phyloP scores from a whole-genome alignment of 2,329 filamentous ascomycete species.

The Fusarium illudens region DNA sequence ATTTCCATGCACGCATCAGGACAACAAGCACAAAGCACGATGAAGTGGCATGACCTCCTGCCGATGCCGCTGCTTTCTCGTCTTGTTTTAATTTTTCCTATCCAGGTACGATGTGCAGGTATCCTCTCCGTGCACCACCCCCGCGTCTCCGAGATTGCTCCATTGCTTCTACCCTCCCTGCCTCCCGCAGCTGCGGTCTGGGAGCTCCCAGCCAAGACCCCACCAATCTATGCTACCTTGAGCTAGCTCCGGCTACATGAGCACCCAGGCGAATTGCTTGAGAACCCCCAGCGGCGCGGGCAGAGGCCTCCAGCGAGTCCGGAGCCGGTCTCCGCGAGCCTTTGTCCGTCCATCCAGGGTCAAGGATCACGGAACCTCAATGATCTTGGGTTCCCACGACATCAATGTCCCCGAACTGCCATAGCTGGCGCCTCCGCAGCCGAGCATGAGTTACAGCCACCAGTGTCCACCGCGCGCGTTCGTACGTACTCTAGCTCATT shows the following conservation, averaged over 20 bases:
- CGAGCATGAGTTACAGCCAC: not conserved
- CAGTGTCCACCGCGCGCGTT: not conserved
- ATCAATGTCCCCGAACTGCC: conserved; percentile 4
- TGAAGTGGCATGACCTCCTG: conserved; percentile 34
- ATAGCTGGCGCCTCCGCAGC: not conserved
- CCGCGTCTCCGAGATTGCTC: conserved; percentile 15
- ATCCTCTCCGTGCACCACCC: conserved; percentile 17
- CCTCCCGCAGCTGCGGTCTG: conserved; percentile 6
- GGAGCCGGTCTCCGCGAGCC: not conserved
- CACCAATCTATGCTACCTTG: conserved; percentile 16
- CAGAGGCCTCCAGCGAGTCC: conserved; percentile 32
- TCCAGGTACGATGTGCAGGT: conserved; percentile 10
- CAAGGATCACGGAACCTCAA: not conserved
- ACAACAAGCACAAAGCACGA: conserved; percentile 7
- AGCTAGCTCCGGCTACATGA: conserved; percentile 24
- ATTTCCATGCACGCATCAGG: conserved; percentile 33
- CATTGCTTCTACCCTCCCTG: conserved; percentile 14
- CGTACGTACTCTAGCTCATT: not conserved
- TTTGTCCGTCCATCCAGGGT: not conserved
- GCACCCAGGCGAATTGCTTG: not conserved
- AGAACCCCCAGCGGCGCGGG: not conserved
- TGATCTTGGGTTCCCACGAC: conserved; percentile 7
- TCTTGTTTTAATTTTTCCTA: conserved; percentile 16
- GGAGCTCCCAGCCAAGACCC: conserved; percentile 8
- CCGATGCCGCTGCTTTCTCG: conserved; percentile 20